A percentile compares a stretch with the other conserved stretches of the same genome.
These are phyloP conservation scores for Tieghemostelium lacteum DNA, from an alignment of 78 protist genomes.

Conservation along the genomic window DNA sequence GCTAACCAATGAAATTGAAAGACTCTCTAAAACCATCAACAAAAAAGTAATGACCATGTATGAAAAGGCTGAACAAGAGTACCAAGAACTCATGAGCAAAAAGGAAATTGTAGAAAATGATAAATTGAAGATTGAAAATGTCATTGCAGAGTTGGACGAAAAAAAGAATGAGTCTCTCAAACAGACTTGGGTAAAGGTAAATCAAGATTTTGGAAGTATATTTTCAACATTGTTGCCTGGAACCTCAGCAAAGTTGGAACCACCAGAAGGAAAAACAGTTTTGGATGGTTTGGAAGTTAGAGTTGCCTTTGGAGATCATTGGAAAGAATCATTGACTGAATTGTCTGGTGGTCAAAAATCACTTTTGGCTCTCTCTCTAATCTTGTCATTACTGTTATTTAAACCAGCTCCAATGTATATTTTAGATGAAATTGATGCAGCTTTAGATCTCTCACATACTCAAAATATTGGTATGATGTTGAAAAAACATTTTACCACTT, in stretches of 20 bases:
- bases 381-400: slow-evolving; percentile 96
- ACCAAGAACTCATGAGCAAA: slow-evolving; percentile 91
- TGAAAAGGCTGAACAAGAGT: slow-evolving; percentile 91
- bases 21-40: slow-evolving; percentile 88
- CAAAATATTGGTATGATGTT: slow-evolving; percentile 96
- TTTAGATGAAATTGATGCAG: slow-evolving; percentile 99
- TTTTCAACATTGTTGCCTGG: slow-evolving; percentile 97
- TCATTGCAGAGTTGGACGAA: slow-evolving; percentile 92
- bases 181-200: slow-evolving; percentile 90
- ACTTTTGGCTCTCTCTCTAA: slow-evolving; percentile 98
- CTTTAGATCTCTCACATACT: slow-evolving; percentile 99
- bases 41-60: slow-evolving; percentile 90
- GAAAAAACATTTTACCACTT: slow-evolving; percentile 76
- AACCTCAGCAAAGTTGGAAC: slow-evolving; percentile 86
- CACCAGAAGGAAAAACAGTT: slow-evolving; percentile 66
- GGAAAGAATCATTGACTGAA: slow-evolving; percentile 98
- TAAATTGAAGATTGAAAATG: slow-evolving; percentile 90
- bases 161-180: slow-evolving; percentile 95
- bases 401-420: slow-evolving; percentile 99
- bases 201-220: slow-evolving; percentile 93
- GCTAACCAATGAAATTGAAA: slow-evolving; percentile 53
- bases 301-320: slow-evolving; percentile 97
- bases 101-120: slow-evolving; percentile 91
- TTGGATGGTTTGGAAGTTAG: slow-evolving; percentile 80
- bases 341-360: slow-evolving; percentile 99